A percentile compares a stretch with the other conserved stretches of the same genome.
Conservation (phyloP, 768 basidiomycete species). For the Termitomyces eurrhizus region DNA sequence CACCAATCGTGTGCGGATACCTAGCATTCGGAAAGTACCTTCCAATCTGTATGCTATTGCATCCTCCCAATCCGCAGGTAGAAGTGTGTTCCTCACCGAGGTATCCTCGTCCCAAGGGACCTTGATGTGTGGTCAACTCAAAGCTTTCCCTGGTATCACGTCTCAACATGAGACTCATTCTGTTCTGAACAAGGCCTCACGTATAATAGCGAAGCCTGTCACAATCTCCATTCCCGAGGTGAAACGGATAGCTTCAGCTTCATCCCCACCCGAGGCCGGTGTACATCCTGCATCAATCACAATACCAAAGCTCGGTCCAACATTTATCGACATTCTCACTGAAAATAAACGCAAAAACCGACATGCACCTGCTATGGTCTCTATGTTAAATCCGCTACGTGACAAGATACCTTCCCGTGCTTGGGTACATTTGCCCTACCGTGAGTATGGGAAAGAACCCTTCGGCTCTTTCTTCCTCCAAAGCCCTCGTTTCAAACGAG, state of each 20-base stretch:
- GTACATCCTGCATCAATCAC: not conserved
- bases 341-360: constrained; percentile 18
- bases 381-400: constrained; percentile 21
- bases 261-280: not conserved
- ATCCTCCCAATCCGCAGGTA: not conserved
- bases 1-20: constrained; percentile 1
- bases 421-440: constrained; percentile 15
- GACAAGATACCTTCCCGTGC: constrained; percentile 15
- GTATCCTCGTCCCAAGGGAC: not conserved
- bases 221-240: not conserved
- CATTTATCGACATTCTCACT: constrained; percentile 14
- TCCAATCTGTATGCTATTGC: constrained; percentile 9
- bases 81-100: not conserved
- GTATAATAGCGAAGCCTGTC: not conserved
- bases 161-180: not conserved
- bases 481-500: constrained; percentile 17
- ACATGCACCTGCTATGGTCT: constrained; percentile 21
- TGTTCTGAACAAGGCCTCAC: not conserved
- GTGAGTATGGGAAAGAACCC: not conserved
- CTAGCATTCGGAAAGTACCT: constrained; percentile 15
- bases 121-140: not conserved
- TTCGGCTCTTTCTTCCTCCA: constrained; percentile 9
- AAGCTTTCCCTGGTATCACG: not conserved
- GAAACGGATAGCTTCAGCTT: not conserved
- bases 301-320: not conserved